Evolutionary conservation across 495 filamentous ascomycete genomes (phyloP), one percentile per base, ranked within the genome.

Genomic region (Staphylotrichum tortipilum): DNA sequence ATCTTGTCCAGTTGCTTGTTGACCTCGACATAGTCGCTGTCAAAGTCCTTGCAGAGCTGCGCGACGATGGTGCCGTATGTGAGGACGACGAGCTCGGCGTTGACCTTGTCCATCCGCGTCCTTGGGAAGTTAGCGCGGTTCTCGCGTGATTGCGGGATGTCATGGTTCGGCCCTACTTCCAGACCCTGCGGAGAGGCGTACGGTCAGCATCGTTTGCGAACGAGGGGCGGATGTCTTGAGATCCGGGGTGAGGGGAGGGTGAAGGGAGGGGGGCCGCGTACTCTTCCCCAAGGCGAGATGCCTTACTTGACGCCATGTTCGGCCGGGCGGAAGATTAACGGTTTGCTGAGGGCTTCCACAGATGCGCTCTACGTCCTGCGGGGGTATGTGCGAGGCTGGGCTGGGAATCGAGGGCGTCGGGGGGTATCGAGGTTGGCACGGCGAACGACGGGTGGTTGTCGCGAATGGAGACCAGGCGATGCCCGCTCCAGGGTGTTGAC

Each of bases 1-100:
- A 98, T 98, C 70, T 89, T 94, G 62, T 98, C 92, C 38, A 98
- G 74, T 64, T 98, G 92, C 69, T 88, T 88, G 71, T 98, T 98
- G 64, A 89, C 91, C 64, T 97, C 87, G 43, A 80, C 75, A 59
- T 98, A 98, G 67, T 96, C 85, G 52, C 80, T 82, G 53, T 95
- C 88, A 61, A 85, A 94, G 73, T 98, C 92, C 65, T 91, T 89
- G 71, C 89, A 95, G 45, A 98, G 77, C 67, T 97, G 92, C 33
- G 88, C 85, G 47, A 98, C 92, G 57, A 98, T 95, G 12, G 94
- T 96, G 52, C 92, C 92, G 63, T 98, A 98, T 34, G 92, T 98
- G 60, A 98, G 78, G 49, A 91, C 95, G 18, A 98, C 92, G 55
- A 98, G 77, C 68, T 98, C 92, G 41, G 92, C 88, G 69, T 95